These are phyloP conservation scores for Magnusiomyces clavatus DNA, from an alignment of 1,139 yeast species.

Conservation along the genomic window DNA sequence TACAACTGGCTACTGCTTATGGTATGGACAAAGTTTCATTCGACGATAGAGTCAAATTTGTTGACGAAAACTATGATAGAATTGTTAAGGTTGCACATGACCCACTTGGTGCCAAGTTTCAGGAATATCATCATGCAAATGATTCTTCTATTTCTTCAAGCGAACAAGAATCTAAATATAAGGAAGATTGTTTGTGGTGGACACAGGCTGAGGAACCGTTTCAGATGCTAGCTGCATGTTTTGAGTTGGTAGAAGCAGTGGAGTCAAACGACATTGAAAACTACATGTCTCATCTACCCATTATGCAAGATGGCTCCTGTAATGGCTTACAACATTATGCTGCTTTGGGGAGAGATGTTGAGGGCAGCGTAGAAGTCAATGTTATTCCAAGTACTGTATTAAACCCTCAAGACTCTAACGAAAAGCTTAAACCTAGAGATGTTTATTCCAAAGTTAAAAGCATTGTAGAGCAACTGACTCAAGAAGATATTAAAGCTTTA, in stretches of 20 bases:
- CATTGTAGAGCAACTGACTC: constrained; percentile 43
- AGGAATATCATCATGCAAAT: neutral
- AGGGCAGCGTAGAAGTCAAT: constrained; percentile 62
- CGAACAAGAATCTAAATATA: neutral
- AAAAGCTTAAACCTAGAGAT: constrained; percentile 43
- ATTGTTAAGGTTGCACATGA: constrained; percentile 44
- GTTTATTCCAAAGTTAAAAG: constrained; percentile 54
- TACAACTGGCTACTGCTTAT: constrained; percentile 59
- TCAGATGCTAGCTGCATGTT: constrained; percentile 58
- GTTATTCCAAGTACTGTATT: constrained; percentile 36
- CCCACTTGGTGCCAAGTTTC: constrained; percentile 35
- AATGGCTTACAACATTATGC: constrained; percentile 97
- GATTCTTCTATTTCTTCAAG: constrained; percentile 24
- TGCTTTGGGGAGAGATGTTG: constrained; percentile 69
- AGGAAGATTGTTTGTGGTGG: constrained; percentile 43
- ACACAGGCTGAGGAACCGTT: constrained; percentile 57
- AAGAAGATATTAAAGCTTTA: constrained; percentile 37
- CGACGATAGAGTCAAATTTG: constrained; percentile 46
- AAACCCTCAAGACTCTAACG: constrained; percentile 10
- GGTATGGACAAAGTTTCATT: constrained; percentile 56
- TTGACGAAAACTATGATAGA: constrained; percentile 42
- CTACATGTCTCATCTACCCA: constrained; percentile 50
- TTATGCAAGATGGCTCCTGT: constrained; percentile 71
- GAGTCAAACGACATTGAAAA: constrained; percentile 44
- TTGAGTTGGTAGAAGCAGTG: constrained; percentile 51